Evolutionary conservation across 1,139 yeast species (phyloP).

Genomic region (Pichia sp.): DNA sequence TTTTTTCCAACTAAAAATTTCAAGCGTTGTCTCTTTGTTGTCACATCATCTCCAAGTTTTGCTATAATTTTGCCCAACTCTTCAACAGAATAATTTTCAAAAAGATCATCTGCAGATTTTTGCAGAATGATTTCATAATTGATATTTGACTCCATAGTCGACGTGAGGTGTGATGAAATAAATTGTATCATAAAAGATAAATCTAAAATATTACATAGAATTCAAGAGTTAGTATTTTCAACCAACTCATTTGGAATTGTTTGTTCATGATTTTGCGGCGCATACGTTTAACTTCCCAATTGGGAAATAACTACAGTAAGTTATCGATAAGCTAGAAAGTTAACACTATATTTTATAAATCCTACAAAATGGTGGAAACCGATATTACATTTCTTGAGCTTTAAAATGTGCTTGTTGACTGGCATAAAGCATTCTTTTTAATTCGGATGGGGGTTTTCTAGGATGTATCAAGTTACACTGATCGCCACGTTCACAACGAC

Average conservation of each 20-base stretch:
- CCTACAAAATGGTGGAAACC: neutral
- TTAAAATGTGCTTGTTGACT: conserved; percentile 12
- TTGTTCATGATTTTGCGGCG: too few species aligned
- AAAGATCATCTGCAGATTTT: conserved; percentile 20
- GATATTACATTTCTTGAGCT: neutral
- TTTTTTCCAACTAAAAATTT: conserved; percentile 57
- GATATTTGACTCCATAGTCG: neutral
- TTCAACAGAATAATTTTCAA: conserved; percentile 24
- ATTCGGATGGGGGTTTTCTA: conserved; percentile 45
- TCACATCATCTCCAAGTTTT: conserved; percentile 19
- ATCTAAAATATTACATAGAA: too few species aligned
- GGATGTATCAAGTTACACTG: conserved; percentile 86
- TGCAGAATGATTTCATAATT: conserved; percentile 3
- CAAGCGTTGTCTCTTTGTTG: conserved; percentile 37
- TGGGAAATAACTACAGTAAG: too few species aligned
- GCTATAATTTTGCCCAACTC: conserved; percentile 22
- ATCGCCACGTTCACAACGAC: conserved; percentile 64
- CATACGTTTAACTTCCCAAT: too few species aligned
- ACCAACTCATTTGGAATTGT: too few species aligned
- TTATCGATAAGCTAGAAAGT: too few species aligned
- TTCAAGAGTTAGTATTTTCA: too few species aligned
- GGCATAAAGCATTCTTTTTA: conserved; percentile 33
- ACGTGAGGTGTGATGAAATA: neutral
- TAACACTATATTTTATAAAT: too few species aligned
- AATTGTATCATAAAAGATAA: too few species aligned